Evolutionary conservation across 192 early-diverging fungal genomes (phyloP).

Genomic region (Umbelopsis sp.): DNA sequence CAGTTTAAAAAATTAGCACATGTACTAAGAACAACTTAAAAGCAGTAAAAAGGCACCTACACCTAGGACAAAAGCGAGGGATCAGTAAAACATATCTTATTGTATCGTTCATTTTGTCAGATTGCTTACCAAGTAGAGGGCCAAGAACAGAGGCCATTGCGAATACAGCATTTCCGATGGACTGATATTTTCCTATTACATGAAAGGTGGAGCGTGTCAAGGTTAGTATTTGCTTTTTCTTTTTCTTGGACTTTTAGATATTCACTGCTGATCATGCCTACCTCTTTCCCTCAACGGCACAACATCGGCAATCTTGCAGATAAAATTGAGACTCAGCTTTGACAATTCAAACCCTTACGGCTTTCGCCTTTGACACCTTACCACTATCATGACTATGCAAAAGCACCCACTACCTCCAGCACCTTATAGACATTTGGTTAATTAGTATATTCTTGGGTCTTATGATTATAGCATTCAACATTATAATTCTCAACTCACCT

Average conservation of each 20-base stretch:
- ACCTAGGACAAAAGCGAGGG: conserved; percentile 35
- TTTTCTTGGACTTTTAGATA: neutral
- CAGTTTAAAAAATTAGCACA: no score
- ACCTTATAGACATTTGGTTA: neutral
- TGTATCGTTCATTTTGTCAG: neutral
- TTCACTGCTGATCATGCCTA: conserved; percentile 43
- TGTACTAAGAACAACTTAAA: no score
- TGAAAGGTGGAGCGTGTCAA: neutral
- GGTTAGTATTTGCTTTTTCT: no score
- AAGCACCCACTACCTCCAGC: conserved; percentile 25
- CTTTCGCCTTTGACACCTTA: neutral
- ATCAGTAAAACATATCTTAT: neutral
- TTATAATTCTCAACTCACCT: neutral
- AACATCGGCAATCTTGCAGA: conserved; percentile 85
- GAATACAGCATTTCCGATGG: conserved; percentile 77
- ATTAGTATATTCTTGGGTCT: neutral
- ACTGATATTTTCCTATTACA: conserved; percentile 55
- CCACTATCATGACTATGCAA: conserved; percentile 16
- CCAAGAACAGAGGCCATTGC: conserved; percentile 80
- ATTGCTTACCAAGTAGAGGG: conserved; percentile 71
- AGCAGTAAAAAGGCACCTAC: no score
- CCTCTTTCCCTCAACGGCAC: conserved; percentile 76
- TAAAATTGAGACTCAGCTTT: conserved; percentile 58
- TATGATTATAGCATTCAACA: no score
- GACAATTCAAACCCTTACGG: neutral